Evolutionary conservation across 2,329 filamentous ascomycete genomes (phyloP).

Genomic region (Capronia americana): DNA sequence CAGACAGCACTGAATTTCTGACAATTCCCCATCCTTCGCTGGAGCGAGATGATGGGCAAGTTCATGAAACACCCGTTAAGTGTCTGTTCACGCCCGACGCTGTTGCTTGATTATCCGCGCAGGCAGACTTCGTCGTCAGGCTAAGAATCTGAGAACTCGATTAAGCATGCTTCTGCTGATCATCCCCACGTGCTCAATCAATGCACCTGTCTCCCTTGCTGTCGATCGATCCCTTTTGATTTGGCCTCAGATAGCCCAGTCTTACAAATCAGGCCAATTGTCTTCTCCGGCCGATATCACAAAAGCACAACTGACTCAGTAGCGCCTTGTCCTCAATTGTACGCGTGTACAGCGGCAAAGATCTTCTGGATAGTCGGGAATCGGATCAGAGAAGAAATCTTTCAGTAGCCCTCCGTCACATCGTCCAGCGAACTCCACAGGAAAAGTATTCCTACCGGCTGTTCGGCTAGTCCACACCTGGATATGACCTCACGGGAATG

Average conservation of each 20-base stretch:
- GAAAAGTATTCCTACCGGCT: background rate
- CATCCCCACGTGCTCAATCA: constrained; percentile 25
- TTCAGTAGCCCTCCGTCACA: background rate
- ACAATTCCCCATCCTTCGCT: constrained; percentile 7
- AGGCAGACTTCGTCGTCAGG: constrained; percentile 3
- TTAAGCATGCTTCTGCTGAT: constrained; percentile 14
- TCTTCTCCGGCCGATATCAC: background rate
- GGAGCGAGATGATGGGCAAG: constrained; percentile 13
- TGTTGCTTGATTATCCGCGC: constrained; percentile 5
- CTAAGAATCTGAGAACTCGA: background rate
- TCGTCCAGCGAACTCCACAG: background rate
- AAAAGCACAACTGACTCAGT: constrained; percentile 20
- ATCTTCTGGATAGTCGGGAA: background rate
- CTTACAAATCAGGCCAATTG: constrained; percentile 17
- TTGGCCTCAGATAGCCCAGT: constrained; percentile 6
- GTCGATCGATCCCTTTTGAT: constrained; percentile 23
- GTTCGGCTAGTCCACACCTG: background rate
- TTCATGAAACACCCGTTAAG: constrained; percentile 15
- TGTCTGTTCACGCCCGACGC: constrained; percentile 11
- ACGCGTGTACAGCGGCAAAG: constrained; percentile 12
- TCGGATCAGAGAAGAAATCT: background rate
- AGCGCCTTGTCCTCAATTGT: constrained; percentile 11
- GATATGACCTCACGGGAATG: background rate
- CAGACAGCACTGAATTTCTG: constrained; percentile 11
- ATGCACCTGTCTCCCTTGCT: constrained; percentile 8